phyloP scores from a whole-genome alignment of 2,329 filamentous ascomycete species.

The Cladosporium halotolerans region DNA sequence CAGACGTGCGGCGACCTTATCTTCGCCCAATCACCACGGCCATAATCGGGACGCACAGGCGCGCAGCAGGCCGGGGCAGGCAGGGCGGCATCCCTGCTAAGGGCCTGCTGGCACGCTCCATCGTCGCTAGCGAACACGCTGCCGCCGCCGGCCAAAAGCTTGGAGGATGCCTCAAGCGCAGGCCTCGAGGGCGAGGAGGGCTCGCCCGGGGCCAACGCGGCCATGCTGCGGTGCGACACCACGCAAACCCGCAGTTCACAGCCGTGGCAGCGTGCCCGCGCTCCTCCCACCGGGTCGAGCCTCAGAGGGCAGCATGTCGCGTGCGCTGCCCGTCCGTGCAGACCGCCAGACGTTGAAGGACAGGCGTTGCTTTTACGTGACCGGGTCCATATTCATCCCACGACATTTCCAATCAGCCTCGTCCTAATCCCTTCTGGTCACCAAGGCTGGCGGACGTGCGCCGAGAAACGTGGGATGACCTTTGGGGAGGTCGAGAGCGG shows the following conservation, averaged over 20 bases:
- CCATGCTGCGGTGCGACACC: slow-evolving; percentile 6
- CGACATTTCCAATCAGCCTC: slow-evolving; percentile 3
- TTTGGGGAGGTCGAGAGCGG: slow-evolving; percentile 1
- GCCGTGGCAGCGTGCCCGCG: background rate
- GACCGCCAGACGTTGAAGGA: slow-evolving; percentile 9
- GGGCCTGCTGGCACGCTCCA: background rate
- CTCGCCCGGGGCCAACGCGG: background rate
- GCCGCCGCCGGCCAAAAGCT: slow-evolving; percentile 3
- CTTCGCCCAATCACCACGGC: background rate
- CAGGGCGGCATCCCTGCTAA: background rate
- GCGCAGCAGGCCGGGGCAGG: slow-evolving; percentile 3
- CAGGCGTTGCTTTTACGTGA: slow-evolving; percentile 4
- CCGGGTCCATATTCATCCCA: background rate
- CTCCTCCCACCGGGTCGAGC: slow-evolving; percentile 3
- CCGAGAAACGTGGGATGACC: slow-evolving; percentile 1
- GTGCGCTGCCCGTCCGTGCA: slow-evolving; percentile 9
- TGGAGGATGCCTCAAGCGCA: background rate
- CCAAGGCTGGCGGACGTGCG: background rate
- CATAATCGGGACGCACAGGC: background rate
- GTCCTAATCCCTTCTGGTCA: background rate
- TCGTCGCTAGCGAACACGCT: background rate
- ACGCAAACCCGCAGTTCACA: background rate
- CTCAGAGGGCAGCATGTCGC: slow-evolving; percentile 3
- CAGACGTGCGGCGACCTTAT: slow-evolving; percentile 3
- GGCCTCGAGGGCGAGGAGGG: too few species aligned